Evolutionary conservation across 495 filamentous ascomycete genomes (phyloP).

Genomic region (Symbiotaphrina buchneri): DNA sequence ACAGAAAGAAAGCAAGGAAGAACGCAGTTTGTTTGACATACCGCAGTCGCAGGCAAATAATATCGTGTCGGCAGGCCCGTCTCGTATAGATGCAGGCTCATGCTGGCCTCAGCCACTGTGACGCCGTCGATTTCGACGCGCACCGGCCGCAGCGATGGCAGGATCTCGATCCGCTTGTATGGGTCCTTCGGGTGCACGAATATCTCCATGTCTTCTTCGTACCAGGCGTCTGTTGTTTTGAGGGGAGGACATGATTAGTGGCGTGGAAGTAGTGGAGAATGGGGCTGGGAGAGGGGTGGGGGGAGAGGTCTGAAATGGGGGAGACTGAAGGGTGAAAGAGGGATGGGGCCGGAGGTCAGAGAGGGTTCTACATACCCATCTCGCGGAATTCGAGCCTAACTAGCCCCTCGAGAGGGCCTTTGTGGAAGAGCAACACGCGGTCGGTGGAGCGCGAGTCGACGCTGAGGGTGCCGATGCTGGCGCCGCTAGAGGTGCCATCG

Average conservation of each 20-base stretch:
- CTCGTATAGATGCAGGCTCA: conserved; percentile 22
- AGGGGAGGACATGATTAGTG: conserved; percentile 1
- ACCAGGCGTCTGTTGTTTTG: conserved; percentile 24
- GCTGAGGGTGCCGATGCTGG: conserved; percentile 1
- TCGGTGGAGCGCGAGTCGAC: conserved; percentile 4
- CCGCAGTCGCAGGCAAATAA: conserved; percentile 23
- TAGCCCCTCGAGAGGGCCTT: conserved; percentile 9
- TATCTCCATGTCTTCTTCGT: conserved; percentile 32
- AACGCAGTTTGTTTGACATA: conserved; percentile 15
- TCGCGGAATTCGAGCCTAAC: conserved; percentile 11
- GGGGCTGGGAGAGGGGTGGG: conserved; percentile 4
- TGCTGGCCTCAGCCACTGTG: conserved; percentile 17
- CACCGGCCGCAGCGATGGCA: conserved; percentile 23
- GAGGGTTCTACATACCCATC: conserved; percentile 7
- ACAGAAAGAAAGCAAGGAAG: conserved; percentile 29
- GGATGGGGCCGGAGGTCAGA: conserved; percentile 4
- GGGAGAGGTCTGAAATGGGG: conserved; percentile 3
- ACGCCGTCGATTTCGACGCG: conserved; percentile 22
- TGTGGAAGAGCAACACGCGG: conserved; percentile 4
- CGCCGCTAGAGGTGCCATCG: conserved; percentile 3
- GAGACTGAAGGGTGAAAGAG: conserved; percentile 1
- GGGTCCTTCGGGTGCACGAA: conserved; percentile 37
- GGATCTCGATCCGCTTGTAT: conserved; percentile 30
- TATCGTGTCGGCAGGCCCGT: conserved; percentile 25
- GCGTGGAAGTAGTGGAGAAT: background rate